These are phyloP conservation scores for Wallacemonas rigidus DNA, from an alignment of 208 protist genomes.

Conservation along the genomic window DNA sequence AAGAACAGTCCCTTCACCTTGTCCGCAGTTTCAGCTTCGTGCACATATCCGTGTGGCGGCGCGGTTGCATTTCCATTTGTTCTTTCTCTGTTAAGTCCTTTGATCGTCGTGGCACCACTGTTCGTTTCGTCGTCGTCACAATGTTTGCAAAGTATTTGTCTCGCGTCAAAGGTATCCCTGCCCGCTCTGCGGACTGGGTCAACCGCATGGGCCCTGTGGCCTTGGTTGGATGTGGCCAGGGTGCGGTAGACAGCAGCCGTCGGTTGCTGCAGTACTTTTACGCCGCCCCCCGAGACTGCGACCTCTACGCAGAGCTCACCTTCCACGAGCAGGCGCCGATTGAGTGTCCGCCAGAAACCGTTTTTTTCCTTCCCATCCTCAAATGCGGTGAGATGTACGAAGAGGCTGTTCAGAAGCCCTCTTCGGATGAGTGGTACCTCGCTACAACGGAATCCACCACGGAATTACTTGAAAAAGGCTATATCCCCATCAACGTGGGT, in stretches of 20 bases:
- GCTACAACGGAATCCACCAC: constrained; percentile 53
- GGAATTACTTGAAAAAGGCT: constrained; percentile 80
- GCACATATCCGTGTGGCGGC: no score
- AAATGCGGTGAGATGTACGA: constrained; percentile 68
- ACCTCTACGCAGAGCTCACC: constrained; percentile 78
- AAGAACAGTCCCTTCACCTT: no score
- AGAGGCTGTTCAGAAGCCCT: constrained; percentile 1
- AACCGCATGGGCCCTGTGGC: constrained; percentile 73
- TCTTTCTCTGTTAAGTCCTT: no score
- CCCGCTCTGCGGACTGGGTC: constrained; percentile 70
- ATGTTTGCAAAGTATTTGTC: constrained; percentile 82
- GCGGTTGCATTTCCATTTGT: no score
- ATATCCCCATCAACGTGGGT: constrained; percentile 73
- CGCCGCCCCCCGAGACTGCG: constrained; percentile 56
- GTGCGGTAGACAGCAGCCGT: constrained; percentile 27
- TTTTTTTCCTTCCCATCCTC: constrained; percentile 77
- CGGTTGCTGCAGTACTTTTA: constrained; percentile 63
- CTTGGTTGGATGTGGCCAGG: constrained; percentile 61
- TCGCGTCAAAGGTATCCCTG: constrained; percentile 46
- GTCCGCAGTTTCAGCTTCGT: no score
- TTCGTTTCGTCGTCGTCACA: no score
- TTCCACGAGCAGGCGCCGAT: constrained; percentile 72
- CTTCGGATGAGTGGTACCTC: constrained; percentile 72
- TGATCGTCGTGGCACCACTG: no score
- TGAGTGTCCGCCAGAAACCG: constrained; percentile 78